Evolutionary conservation across 2,329 filamentous ascomycete species (phyloP).

Genomic region (Geoglossum cookeanum): DNA sequence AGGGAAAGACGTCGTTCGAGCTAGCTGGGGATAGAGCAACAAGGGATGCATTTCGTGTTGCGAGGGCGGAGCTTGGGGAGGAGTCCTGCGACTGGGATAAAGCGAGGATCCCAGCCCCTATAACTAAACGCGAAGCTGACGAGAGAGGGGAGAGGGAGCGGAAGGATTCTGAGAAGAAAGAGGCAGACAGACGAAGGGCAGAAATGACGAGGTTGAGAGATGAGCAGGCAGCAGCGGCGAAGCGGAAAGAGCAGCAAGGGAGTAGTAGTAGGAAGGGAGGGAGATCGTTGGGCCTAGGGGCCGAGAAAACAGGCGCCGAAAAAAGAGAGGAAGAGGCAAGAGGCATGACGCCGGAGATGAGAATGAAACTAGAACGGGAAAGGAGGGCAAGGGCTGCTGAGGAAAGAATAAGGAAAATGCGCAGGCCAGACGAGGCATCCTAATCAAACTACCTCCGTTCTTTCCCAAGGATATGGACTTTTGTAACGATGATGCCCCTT

Average conservation of each 20-base stretch:
- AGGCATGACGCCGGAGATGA: constrained; percentile 7
- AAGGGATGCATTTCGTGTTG: constrained; percentile 78
- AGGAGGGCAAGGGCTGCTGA: constrained; percentile 7
- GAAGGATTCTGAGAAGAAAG: constrained; percentile 45
- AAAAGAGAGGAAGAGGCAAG: constrained; percentile 6
- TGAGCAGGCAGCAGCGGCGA: constrained; percentile 39
- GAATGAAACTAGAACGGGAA: constrained; percentile 7
- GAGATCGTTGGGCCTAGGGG: constrained; percentile 7
- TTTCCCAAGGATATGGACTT: too few species aligned
- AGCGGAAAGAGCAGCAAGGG: constrained; percentile 28
- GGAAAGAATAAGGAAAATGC: constrained; percentile 6
- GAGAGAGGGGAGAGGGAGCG: constrained; percentile 50
- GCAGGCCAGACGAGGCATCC: neutral
- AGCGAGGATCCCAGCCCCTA: constrained; percentile 49
- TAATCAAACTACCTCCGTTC: neutral
- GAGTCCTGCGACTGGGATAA: constrained; percentile 57
- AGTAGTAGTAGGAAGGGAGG: constrained; percentile 23
- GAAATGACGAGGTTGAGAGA: constrained; percentile 55
- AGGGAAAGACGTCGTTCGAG: constrained; percentile 75
- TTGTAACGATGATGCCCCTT: too few species aligned
- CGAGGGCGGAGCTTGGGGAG: constrained; percentile 66
- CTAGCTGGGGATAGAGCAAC: constrained; percentile 71
- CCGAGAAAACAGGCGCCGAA: constrained; percentile 3
- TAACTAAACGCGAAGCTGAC: constrained; percentile 55
- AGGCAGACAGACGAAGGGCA: constrained; percentile 47